Conservation (phyloP, 2,329 filamentous ascomycete species). For the Pseudocercospora macadamiae region DNA sequence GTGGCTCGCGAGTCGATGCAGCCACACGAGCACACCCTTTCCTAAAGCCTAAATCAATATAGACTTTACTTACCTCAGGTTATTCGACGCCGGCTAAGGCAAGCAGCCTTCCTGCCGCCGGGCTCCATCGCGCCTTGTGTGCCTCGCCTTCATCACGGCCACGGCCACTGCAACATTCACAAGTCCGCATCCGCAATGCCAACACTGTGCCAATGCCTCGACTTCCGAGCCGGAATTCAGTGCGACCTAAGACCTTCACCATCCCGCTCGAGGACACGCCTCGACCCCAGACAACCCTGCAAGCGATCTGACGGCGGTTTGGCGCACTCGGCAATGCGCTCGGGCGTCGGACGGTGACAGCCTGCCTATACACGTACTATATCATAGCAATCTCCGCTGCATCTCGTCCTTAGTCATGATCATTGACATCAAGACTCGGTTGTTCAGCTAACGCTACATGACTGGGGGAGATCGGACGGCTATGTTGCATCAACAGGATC, state of each 20-base stretch:
- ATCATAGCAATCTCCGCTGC: too few species aligned
- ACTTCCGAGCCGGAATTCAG: not conserved
- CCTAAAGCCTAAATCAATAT: not conserved
- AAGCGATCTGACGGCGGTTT: conserved; percentile 40
- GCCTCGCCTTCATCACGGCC: not conserved
- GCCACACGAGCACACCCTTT: not conserved
- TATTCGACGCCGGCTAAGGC: not conserved
- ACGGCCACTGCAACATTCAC: not conserved
- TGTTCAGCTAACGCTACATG: too few species aligned
- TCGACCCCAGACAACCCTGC: not conserved
- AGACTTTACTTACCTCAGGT: too few species aligned
- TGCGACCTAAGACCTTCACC: not conserved
- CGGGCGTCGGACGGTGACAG: not conserved
- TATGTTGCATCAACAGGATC: too few species aligned
- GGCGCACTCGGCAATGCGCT: conserved; percentile 28
- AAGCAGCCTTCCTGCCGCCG: not conserved
- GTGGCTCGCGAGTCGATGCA: not conserved
- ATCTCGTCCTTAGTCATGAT: too few species aligned
- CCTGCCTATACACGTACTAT: not conserved
- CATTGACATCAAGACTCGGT: too few species aligned
- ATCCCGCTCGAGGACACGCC: not conserved
- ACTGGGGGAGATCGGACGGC: too few species aligned
- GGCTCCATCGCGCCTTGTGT: not conserved
- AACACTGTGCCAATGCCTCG: too few species aligned
- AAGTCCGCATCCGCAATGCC: too few species aligned